A percentile compares a stretch with the other conserved stretches of the same genome.
Conservation (phyloP, 345 rosid genomes). For the Boechera stricta region DNA sequence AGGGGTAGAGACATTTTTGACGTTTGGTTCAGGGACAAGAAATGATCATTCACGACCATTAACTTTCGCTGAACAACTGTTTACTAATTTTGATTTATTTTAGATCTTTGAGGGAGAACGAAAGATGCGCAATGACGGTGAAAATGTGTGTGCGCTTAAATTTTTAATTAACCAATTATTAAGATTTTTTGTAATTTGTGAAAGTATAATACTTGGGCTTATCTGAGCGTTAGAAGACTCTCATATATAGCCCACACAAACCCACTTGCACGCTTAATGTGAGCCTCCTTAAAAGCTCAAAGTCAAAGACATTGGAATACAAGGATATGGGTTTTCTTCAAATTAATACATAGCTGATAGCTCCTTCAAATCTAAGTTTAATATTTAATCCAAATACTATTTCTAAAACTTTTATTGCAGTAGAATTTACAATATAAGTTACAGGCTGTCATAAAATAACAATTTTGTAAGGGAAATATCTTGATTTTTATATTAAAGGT, state of each 20-base stretch:
- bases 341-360: not conserved
- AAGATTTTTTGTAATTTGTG: too few species aligned
- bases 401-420: not conserved
- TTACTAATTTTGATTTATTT: constrained; percentile 43
- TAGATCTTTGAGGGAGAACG: constrained; percentile 42
- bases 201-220: too few species aligned
- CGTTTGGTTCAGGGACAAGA: constrained; percentile 30
- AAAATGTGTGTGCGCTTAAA: not conserved
- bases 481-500: too few species aligned
- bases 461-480: too few species aligned
- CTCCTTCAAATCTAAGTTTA: not conserved
- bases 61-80: constrained; percentile 33
- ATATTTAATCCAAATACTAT: not conserved
- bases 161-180: not conserved
- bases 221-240: too few species aligned
- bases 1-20: constrained; percentile 25
- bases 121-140: constrained; percentile 42
- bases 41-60: constrained; percentile 30
- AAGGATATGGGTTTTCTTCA: not conserved
- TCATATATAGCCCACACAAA: not conserved
- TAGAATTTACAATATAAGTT: too few species aligned
- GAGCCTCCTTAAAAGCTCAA: not conserved
- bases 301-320: not conserved
- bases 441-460: too few species aligned
- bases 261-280: not conserved